Percentiles rank a stretch among this genome's conserved stretches.
Conservation (phyloP, 805 yeast species). For the Sugiyamaella lignohabitans region DNA sequence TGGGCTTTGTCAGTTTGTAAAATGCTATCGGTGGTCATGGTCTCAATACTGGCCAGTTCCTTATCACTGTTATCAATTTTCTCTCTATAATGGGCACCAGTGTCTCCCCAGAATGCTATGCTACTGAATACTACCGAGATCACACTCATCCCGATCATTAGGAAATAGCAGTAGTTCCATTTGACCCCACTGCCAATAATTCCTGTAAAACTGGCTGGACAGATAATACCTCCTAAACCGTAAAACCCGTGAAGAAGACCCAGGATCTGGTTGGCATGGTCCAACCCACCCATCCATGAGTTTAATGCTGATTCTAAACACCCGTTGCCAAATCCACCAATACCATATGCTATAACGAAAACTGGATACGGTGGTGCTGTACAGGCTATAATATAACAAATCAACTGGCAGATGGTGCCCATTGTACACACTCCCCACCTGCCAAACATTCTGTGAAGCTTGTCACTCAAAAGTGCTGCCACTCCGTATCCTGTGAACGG, state of each 20-base stretch:
- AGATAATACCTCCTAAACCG: conserved; percentile 65
- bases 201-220: conserved; percentile 59
- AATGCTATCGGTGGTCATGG: background rate
- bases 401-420: conserved; percentile 34
- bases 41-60: background rate
- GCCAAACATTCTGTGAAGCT: conserved; percentile 40
- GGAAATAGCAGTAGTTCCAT: conserved; percentile 52
- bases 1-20: conserved; percentile 4
- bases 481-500: conserved; percentile 50
- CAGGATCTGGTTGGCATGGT: conserved; percentile 50
- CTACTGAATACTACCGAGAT: conserved; percentile 32
- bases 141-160: conserved; percentile 39
- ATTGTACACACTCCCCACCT: conserved; percentile 39
- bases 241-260: conserved; percentile 63
- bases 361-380: conserved; percentile 39
- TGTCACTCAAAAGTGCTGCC: conserved; percentile 45
- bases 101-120: conserved; percentile 39
- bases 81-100: conserved; percentile 13
- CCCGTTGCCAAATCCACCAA: conserved; percentile 53
- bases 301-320: conserved; percentile 50
- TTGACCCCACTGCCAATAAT: conserved; percentile 43
- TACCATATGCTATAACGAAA: conserved; percentile 35
- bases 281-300: conserved; percentile 42
- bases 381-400: conserved; percentile 37
- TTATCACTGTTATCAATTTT: background rate